Evolutionary conservation across 164 flowering plant species (phyloP), one percentile per base, ranked within the genome.

Genomic region (Kingdonia uniflora): DNA sequence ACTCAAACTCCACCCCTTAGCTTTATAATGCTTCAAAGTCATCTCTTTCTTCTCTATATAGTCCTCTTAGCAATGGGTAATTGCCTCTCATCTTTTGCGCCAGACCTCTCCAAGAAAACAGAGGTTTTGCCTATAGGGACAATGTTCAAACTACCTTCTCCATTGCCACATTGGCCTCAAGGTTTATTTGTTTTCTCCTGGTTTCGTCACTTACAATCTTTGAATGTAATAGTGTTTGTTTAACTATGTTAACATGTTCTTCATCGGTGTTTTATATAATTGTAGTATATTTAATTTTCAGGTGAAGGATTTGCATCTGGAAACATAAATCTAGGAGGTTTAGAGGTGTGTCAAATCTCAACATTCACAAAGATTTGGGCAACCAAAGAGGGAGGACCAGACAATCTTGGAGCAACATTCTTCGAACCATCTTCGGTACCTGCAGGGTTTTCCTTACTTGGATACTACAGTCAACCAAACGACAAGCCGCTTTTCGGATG

Each of bases 281-380:
- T 29, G 35, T 29, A 3, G 6, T 29, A 3, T 29, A 8, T 29
- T 67, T 60, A 24, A 37, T 5, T 47, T 49, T 20, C 56, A 84
- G 94, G 89, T 22, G 74, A 50, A 5, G 95, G 82, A 26, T 87
- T 91, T 69, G 92, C 67, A 17, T 78, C 41, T 14, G 96, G 98
- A 54, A 67, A 12, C 17, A 82, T 87, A 48, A 81, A 78, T 61
- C 65, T 92, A 1, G 96, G 96, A 57, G 90, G 85, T n/a, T 56
- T 88, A 37, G 65, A 58, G 57, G 80, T 80, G 16, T 40, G 71
- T 14, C 84, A 78, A 51, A 48, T 88, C 17, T 61, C 81, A 54
- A 47, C 78, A 2, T 82, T 85, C 66, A 63, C 40, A 51, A 84
- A 80, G 65, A 57, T 92, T 15, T 91, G 96, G 96, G 74, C 86